phyloP scores from a whole-genome alignment of 345 rosid species.

The Eucalyptus sideroxylon region DNA sequence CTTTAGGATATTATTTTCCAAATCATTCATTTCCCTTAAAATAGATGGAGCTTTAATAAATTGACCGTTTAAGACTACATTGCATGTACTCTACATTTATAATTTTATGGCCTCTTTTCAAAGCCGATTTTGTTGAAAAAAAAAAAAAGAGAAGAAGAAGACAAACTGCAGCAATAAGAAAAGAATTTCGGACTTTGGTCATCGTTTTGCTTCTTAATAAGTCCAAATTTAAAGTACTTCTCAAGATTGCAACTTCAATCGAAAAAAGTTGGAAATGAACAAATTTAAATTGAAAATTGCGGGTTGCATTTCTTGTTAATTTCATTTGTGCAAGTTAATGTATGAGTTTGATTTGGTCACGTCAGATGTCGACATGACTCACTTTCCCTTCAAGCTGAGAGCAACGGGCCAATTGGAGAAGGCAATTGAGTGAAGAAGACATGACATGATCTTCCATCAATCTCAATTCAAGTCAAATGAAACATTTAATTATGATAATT shows the following conservation, averaged over 20 bases:
- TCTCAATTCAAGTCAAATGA: background rate
- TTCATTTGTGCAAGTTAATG: background rate
- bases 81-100: background rate
- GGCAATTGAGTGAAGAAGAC: background rate
- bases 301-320: background rate
- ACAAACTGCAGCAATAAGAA: background rate
- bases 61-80: background rate
- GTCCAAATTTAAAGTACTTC: background rate
- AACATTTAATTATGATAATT: background rate
- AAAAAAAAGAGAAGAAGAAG: no score
- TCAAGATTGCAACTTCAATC: background rate
- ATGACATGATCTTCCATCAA: background rate
- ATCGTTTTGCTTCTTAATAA: background rate
- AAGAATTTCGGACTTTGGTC: background rate
- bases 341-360: fast-evolving
- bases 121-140: background rate
- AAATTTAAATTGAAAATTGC: background rate
- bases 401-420: background rate
- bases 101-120: background rate
- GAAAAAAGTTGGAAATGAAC: background rate
- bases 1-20: background rate
- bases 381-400: background rate
- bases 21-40: background rate
- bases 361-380: background rate
- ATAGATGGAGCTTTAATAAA: background rate